Conservation (phyloP, 2,329 filamentous ascomycete genomes). For the Penicillium sp. region DNA sequence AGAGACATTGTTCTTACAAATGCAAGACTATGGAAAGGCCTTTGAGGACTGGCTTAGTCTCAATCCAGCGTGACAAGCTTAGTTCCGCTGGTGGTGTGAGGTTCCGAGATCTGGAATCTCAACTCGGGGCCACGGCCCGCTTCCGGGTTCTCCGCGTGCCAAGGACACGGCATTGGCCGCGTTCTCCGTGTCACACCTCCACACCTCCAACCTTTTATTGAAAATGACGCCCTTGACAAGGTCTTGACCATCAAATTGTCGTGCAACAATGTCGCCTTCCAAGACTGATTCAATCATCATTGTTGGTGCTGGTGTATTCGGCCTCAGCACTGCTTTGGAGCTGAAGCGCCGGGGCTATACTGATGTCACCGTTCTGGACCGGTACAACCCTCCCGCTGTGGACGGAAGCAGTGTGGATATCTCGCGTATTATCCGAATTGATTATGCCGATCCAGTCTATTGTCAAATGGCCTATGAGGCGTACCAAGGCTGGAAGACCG, state of each 20-base stretch:
- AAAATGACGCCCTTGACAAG: neutral
- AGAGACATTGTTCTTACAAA: slow-evolving; percentile 42
- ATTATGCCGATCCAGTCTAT: slow-evolving; percentile 81
- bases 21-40: slow-evolving; percentile 45
- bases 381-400: slow-evolving; percentile 59
- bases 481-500: slow-evolving; percentile 66
- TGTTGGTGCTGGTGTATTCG: slow-evolving; percentile 34
- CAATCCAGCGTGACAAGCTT: slow-evolving; percentile 19
- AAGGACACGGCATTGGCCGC: neutral
- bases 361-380: slow-evolving; percentile 62
- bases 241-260: neutral
- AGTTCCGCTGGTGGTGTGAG: neutral
- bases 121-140: slow-evolving; percentile 25
- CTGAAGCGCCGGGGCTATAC: slow-evolving; percentile 64
- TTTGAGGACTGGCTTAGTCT: slow-evolving; percentile 46
- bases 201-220: slow-evolving; percentile 1
- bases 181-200: slow-evolving; percentile 4
- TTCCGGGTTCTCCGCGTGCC: slow-evolving; percentile 19
- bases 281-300: slow-evolving; percentile 63
- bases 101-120: neutral
- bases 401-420: slow-evolving; percentile 62
- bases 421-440: slow-evolving; percentile 66
- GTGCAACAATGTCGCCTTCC: slow-evolving; percentile 31
- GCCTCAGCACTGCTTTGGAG: slow-evolving; percentile 61
- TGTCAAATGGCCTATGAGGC: slow-evolving; percentile 72